Percentiles rank a stretch among this genome's conserved stretches.
phyloP scores from a whole-genome alignment of 306 rosid species.

The Rosa multiflora region DNA sequence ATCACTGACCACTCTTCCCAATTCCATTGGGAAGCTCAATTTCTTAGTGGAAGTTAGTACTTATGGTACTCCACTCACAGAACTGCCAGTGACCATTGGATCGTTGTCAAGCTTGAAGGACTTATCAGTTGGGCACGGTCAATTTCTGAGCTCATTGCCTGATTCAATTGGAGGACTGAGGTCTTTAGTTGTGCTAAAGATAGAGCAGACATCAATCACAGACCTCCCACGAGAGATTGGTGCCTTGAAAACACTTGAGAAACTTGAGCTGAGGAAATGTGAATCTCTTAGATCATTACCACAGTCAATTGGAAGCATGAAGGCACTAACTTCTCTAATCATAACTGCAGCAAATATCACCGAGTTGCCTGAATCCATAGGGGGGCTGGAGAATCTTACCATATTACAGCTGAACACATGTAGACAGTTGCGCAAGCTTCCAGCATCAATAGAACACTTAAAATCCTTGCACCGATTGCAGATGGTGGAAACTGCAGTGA shows the following conservation, averaged over 20 bases:
- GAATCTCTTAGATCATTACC: conserved; percentile 48
- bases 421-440: conserved; percentile 46
- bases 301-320: conserved; percentile 47
- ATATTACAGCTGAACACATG: conserved; percentile 39
- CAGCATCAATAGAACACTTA: conserved; percentile 52
- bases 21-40: conserved; percentile 41
- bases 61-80: conserved; percentile 30
- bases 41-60: conserved; percentile 34
- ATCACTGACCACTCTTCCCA: conserved; percentile 48
- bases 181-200: conserved; percentile 42
- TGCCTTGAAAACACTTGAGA: conserved; percentile 46
- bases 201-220: conserved; percentile 45
- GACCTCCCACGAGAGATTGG: conserved; percentile 58
- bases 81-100: conserved; percentile 55
- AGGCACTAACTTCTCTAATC: conserved; percentile 39
- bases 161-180: conserved; percentile 38
- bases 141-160: conserved; percentile 39
- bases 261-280: conserved; percentile 51
- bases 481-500: conserved; percentile 48
- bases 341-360: conserved; percentile 34
- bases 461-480: conserved; percentile 40
- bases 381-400: conserved; percentile 53
- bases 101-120: conserved; percentile 38
- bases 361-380: conserved; percentile 51
- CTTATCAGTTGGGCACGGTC: conserved; percentile 36